These are phyloP conservation scores for Aspergillus sp. DNA, from an alignment of 2,329 filamentous ascomycete genomes.

Conservation along the genomic window DNA sequence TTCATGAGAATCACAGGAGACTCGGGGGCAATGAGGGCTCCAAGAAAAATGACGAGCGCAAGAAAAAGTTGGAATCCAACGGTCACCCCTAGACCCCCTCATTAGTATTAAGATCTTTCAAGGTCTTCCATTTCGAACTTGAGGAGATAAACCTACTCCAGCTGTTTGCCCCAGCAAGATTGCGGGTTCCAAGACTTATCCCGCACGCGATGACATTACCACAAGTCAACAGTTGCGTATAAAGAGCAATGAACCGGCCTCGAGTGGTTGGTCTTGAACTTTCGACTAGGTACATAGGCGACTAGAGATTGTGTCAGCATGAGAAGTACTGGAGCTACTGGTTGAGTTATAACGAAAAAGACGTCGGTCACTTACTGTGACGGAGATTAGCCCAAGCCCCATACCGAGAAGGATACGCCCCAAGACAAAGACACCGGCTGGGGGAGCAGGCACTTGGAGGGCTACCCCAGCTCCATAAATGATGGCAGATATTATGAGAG, in stretches of 20 bases:
- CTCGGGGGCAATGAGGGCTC: constrained; percentile 75
- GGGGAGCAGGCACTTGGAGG: constrained; percentile 28
- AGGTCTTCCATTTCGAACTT: too few species aligned
- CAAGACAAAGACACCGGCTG: constrained; percentile 40
- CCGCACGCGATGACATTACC: constrained; percentile 67
- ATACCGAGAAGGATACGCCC: constrained; percentile 50
- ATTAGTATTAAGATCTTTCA: too few species aligned
- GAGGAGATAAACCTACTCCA: not conserved
- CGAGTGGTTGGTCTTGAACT: constrained; percentile 68
- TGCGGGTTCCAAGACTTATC: not conserved
- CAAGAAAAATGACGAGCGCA: constrained; percentile 70
- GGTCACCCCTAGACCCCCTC: not conserved
- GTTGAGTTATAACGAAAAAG: too few species aligned
- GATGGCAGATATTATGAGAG: not conserved
- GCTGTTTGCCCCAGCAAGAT: not conserved
- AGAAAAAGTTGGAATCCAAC: constrained; percentile 73
- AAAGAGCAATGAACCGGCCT: constrained; percentile 63
- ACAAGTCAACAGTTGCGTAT: constrained; percentile 59
- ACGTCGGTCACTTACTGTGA: constrained; percentile 54
- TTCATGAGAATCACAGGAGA: constrained; percentile 81
- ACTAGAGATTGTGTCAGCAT: constrained; percentile 32
- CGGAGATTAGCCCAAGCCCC: constrained; percentile 75
- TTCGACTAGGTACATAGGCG: not conserved
- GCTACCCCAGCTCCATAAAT: constrained; percentile 35
- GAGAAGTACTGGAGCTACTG: too few species aligned